Conservation (phyloP, 192 early-diverging fungal species). For the Spinellus fusiger region DNA sequence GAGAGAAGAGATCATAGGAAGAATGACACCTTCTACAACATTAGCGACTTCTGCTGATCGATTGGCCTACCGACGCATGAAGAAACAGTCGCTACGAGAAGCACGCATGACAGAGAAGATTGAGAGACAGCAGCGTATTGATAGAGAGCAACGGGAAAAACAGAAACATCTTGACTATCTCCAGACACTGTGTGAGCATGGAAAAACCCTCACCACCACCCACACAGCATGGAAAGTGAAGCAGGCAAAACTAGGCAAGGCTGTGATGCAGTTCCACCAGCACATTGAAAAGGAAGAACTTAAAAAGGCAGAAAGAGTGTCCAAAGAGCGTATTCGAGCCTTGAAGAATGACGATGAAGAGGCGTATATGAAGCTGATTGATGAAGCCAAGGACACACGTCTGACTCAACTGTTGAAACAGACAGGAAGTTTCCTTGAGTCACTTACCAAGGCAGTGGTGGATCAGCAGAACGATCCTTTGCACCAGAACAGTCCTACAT, state of each 20-base stretch:
- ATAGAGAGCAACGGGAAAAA: constrained; percentile 81
- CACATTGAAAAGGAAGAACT: constrained; percentile 92
- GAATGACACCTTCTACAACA: constrained; percentile 67
- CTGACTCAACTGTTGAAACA: constrained; percentile 87
- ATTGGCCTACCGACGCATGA: constrained; percentile 66
- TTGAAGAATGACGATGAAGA: constrained; percentile 97
- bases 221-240: constrained; percentile 66
- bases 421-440: constrained; percentile 80
- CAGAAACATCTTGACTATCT: constrained; percentile 81
- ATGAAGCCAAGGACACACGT: constrained; percentile 94
- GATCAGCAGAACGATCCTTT: constrained; percentile 67
- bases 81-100: constrained; percentile 79
- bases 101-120: constrained; percentile 83
- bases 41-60: constrained; percentile 78
- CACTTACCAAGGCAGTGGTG: constrained; percentile 78
- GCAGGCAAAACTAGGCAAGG: constrained; percentile 67
- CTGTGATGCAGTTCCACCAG: constrained; percentile 71
- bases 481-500: constrained; percentile 35
- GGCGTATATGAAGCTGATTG: constrained; percentile 91
- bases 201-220: constrained; percentile 58
- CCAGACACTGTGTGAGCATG: constrained; percentile 67
- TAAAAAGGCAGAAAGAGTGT: constrained; percentile 75
- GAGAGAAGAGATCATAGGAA: constrained; percentile 68
- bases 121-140: constrained; percentile 82
- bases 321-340: constrained; percentile 93